A percentile compares a stretch with the other conserved stretches of the same genome.
Conservation (phyloP, 345 rosid species). For the Cardiospermum halicacabum region DNA sequence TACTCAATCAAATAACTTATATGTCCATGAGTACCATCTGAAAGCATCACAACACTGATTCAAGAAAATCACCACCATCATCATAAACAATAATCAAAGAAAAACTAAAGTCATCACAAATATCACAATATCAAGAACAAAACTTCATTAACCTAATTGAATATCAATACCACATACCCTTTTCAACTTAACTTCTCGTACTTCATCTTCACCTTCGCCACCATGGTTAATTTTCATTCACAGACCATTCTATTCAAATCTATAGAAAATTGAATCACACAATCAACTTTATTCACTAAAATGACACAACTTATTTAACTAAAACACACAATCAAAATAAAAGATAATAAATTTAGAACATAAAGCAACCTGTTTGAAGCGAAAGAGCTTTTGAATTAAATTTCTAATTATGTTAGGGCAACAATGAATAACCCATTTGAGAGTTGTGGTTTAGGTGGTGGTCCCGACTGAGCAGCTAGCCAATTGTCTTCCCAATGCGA, state of each 20-base stretch:
- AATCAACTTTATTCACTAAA: not conserved
- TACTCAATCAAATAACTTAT: too few species aligned
- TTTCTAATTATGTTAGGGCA: slow-evolving; percentile 81
- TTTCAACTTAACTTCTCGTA: slow-evolving; percentile 37
- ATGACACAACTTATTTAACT: not conserved
- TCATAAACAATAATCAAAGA: too few species aligned
- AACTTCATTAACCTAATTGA: too few species aligned
- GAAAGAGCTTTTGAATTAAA: slow-evolving; percentile 84
- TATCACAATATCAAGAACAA: too few species aligned
- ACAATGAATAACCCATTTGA: slow-evolving; percentile 78
- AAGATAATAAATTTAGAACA: not conserved
- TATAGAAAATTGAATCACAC: slow-evolving; percentile 17
- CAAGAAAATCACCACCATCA: too few species aligned
- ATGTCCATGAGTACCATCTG: too few species aligned
- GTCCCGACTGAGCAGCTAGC: slow-evolving; percentile 16
- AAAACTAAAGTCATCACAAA: too few species aligned
- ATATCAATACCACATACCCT: slow-evolving; percentile 39
- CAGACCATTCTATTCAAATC: slow-evolving; percentile 59
- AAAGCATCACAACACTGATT: too few species aligned
- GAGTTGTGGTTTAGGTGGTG: slow-evolving; percentile 49
- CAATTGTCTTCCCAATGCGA: slow-evolving; percentile 45
- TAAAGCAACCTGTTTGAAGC: slow-evolving; percentile 67
- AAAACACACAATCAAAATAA: not conserved
- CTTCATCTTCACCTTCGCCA: too few species aligned
- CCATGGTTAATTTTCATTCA: slow-evolving; percentile 20